These are phyloP conservation scores for Entrophospora sp. DNA, from an alignment of 192 early-diverging fungal genomes.

Conservation along the genomic window DNA sequence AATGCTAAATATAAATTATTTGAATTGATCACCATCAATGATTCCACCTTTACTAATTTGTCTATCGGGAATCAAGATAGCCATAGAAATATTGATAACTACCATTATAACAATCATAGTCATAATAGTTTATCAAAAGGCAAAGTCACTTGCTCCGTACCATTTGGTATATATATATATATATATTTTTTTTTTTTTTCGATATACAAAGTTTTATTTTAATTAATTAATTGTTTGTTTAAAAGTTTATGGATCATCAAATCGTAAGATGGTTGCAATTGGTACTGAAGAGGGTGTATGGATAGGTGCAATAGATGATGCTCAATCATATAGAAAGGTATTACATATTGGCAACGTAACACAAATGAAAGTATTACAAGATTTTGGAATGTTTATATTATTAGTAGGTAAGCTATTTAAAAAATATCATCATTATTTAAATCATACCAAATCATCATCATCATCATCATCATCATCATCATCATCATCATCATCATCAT, in stretches of 20 bases:
- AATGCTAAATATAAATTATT: slow-evolving; percentile 44
- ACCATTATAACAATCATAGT: too few species aligned
- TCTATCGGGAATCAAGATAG: neutral
- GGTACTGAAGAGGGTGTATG: slow-evolving; percentile 78
- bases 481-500: too few species aligned
- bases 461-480: too few species aligned
- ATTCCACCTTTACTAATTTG: neutral
- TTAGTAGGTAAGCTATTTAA: slow-evolving; percentile 66
- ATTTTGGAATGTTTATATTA: slow-evolving; percentile 69
- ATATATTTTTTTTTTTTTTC: too few species aligned
- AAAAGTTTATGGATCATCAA: slow-evolving; percentile 21
- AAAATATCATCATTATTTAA: too few species aligned
- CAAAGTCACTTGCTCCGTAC: slow-evolving; percentile 50
- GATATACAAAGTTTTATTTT: too few species aligned
- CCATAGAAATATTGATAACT: slow-evolving; percentile 19
- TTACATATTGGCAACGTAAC: slow-evolving; percentile 59
- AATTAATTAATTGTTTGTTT: too few species aligned
- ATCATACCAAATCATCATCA: too few species aligned
- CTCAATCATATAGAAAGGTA: slow-evolving; percentile 34
- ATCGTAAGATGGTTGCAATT: slow-evolving; percentile 59
- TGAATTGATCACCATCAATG: slow-evolving; percentile 31
- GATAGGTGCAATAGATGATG: slow-evolving; percentile 52
- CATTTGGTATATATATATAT: slow-evolving; percentile 37
- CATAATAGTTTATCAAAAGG: too few species aligned
- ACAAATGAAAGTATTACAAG: slow-evolving; percentile 81